Percentiles rank a stretch among this genome's conserved stretches.
phyloP scores from a whole-genome alignment of 306 rosid species.

The Vachellia collinsii region DNA sequence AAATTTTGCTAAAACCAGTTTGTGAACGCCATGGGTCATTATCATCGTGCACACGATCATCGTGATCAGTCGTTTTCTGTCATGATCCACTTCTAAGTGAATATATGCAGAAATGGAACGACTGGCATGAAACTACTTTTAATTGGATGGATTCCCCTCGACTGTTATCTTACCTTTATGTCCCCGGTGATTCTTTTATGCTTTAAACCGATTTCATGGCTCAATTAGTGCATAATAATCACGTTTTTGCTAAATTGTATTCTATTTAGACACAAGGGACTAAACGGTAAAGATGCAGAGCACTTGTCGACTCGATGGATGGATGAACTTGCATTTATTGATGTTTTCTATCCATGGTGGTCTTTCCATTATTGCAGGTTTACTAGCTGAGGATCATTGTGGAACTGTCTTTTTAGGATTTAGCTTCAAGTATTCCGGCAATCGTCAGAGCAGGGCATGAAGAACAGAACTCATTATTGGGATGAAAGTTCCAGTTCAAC shows the following conservation, averaged over 20 bases:
- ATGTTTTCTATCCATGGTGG: not conserved
- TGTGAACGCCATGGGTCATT: not conserved
- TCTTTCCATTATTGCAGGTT: slow-evolving; percentile 31
- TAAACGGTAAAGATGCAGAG: not conserved
- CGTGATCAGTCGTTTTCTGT: not conserved
- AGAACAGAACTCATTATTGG: slow-evolving; percentile 45
- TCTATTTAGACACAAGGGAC: not conserved
- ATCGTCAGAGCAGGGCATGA: slow-evolving; percentile 35
- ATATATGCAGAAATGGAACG: slow-evolving; percentile 3
- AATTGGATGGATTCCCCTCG: not conserved
- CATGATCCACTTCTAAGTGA: not conserved
- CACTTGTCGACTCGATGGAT: not conserved
- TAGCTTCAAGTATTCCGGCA: slow-evolving; percentile 11
- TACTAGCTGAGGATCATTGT: slow-evolving; percentile 14
- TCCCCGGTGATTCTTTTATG: not conserved
- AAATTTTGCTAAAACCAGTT: slow-evolving; percentile 23
- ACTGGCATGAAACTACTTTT: not conserved
- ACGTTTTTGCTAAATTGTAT: slow-evolving; percentile 20
- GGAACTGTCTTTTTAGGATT: not conserved
- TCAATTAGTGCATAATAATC: not conserved
- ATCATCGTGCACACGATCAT: not conserved
- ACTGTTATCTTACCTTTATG: not conserved
- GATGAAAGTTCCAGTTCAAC: slow-evolving; percentile 73
- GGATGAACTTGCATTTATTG: not conserved
- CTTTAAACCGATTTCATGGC: not conserved